Base-by-base conservation (phyloP, 1,284 basidiomycete species). In the Fomitopsis pinicola region DNA sequence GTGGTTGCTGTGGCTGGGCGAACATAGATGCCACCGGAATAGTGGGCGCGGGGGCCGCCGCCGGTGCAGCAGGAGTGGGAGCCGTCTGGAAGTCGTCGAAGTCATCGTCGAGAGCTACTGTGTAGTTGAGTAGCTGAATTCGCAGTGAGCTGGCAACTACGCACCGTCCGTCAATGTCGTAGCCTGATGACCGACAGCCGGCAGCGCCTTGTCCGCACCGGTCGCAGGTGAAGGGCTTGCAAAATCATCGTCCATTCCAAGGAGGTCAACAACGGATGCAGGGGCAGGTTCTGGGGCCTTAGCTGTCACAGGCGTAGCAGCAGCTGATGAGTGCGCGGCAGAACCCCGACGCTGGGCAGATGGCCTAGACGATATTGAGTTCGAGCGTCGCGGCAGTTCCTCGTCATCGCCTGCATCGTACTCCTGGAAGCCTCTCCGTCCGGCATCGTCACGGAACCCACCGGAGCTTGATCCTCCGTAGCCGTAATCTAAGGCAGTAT, bases 341-440 rank as follows among this genome's bases (percentile, higher is more conserved):
- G 81, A 63, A 10, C 75, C 67, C 52, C 73, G 71, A 17, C 64
- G 76, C 9, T 72, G 58, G 10, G 65, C 62, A 59, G 58, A 68
- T 53, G 69, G 63, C 59, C 57, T 42, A 61, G 60, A 33, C 17
- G 55, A 66, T 28, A 78, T 28, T 6, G 77, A 79, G 58, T 73
- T 76, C 14, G 78, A 79, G 35, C 75, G 77, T 19, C 78, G 77
- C 36, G 74, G 77, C 59, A 81, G 68, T 2, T 77, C 72, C 66
- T 98, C 97, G 72, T 95, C 94, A 60, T 97, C 97, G 1, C 97
- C 97, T 4, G 97, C 97, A 68, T 98, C 93, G 74, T 99, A 99
- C 74, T 98, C 97, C 68, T 98, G 96, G 69, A 86, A 97, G 50
- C 81, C 80, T 59, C 81, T 80, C 46, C 85, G 78, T 19, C 80